Evolutionary conservation across 345 rosid species (phyloP).

Genomic region (Citrus medica): DNA sequence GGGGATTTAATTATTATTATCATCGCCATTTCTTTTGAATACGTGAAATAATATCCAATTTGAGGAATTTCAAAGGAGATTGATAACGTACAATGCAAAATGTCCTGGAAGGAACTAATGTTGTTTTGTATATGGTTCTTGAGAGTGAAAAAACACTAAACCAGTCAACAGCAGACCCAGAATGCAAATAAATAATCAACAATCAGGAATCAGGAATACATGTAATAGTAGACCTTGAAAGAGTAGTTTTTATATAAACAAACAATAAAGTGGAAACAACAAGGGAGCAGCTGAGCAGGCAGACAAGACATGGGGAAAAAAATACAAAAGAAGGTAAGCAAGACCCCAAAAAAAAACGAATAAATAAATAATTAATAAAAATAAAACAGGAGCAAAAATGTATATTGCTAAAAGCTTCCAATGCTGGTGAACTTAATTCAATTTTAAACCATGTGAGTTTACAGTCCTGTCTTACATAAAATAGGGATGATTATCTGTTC

Average conservation of each 20-base stretch:
- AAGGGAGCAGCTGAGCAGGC: background rate
- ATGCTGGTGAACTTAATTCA: background rate
- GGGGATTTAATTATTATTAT: background rate
- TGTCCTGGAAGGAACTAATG: slow-evolving; percentile 85
- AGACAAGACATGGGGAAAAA: background rate
- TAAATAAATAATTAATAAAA: background rate
- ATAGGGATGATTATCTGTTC: background rate
- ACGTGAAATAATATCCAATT: background rate
- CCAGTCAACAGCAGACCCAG: slow-evolving; percentile 16
- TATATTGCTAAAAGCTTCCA: background rate
- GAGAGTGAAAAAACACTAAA: slow-evolving; percentile 31
- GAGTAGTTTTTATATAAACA: background rate
- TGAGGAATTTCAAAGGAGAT: slow-evolving; percentile 1
- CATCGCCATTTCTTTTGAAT: background rate
- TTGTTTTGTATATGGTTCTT: slow-evolving; percentile 90
- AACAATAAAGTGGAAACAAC: background rate
- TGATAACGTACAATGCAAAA: slow-evolving; percentile 68
- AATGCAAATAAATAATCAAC: background rate
- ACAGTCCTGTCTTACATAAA: background rate
- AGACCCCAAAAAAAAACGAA: background rate
- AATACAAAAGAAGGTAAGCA: background rate
- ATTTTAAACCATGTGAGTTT: background rate
- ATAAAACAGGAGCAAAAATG: background rate
- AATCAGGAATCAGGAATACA: background rate
- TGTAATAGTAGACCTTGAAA: slow-evolving; percentile 1